Evolutionary conservation across 148 eudicot genomes (phyloP).

Genomic region (Dysphania ambrosioides): DNA sequence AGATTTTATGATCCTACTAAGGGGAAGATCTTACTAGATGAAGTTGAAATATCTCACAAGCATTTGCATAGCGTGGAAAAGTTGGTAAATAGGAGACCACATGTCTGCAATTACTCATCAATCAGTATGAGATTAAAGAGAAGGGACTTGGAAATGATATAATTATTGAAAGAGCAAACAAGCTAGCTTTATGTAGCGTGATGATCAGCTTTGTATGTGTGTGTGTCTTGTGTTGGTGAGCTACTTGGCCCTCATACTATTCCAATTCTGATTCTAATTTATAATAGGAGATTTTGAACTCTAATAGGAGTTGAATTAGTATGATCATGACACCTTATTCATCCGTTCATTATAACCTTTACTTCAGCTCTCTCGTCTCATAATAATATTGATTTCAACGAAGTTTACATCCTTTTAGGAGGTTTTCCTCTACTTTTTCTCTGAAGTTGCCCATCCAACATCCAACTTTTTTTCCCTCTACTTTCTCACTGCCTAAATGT

Average conservation of each 20-base stretch:
- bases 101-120: neutral
- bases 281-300: too few species aligned
- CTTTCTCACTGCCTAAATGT: neutral
- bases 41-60: slow-evolving; percentile 68
- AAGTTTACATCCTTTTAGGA: neutral
- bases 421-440: too few species aligned
- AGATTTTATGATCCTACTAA: slow-evolving; percentile 82
- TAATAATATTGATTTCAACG: neutral
- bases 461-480: too few species aligned
- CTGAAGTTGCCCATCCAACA: too few species aligned
- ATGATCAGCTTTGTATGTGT: neutral
- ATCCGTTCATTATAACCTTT: too few species aligned
- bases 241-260: too few species aligned
- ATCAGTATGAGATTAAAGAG: neutral
- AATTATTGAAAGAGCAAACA: neutral
- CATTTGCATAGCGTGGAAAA: slow-evolving; percentile 76
- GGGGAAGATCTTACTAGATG: slow-evolving; percentile 72
- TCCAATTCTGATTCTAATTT: too few species aligned
- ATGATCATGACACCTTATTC: neutral
- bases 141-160: neutral
- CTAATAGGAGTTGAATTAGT: too few species aligned
- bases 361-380: neutral
- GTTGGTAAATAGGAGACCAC: neutral
- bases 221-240: neutral
- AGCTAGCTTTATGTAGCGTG: neutral